Evolutionary conservation across 2,329 filamentous ascomycete species (phyloP).

Genomic region (Westerdykella sp.): DNA sequence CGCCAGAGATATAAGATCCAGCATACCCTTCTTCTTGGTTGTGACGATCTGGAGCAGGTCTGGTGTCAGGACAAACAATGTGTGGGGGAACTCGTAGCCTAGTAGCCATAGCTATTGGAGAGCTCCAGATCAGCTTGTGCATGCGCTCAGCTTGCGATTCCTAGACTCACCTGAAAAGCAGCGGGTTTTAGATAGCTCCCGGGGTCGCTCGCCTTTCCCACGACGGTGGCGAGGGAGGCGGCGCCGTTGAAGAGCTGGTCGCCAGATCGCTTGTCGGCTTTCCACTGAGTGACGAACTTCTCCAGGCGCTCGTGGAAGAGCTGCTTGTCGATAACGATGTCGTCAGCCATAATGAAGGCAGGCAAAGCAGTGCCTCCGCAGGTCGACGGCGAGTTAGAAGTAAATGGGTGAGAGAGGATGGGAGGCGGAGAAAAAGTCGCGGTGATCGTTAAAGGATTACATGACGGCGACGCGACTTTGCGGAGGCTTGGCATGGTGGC

Average conservation of each 20-base stretch:
- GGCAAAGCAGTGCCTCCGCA: conserved; percentile 11
- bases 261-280: conserved; percentile 84
- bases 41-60: conserved; percentile 89
- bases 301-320: conserved; percentile 90
- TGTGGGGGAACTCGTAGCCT: conserved; percentile 97
- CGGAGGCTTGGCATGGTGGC: conserved; percentile 9
- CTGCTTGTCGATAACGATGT: conserved; percentile 91
- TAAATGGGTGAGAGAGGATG: conserved; percentile 9
- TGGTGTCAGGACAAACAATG: conserved; percentile 82
- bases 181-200: conserved; percentile 92
- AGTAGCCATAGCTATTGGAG: conserved; percentile 82
- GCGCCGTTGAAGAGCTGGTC: conserved; percentile 81
- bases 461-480: conserved; percentile 20
- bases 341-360: conserved; percentile 50
- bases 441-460: conserved; percentile 7
- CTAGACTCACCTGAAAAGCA: conserved; percentile 74
- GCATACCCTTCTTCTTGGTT: conserved; percentile 88
- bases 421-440: conserved; percentile 20
- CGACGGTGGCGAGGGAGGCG: conserved; percentile 78
- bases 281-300: conserved; percentile 86
- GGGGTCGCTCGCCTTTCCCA: conserved; percentile 82
- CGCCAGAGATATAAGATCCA: not conserved
- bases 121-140: conserved; percentile 16
- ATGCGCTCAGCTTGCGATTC: not conserved
- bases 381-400: conserved; percentile 12